A percentile compares a stretch with the other conserved stretches of the same genome.
Evolutionary conservation across 805 yeast genomes (phyloP).

Genomic region (Peterozyma xylosa): DNA sequence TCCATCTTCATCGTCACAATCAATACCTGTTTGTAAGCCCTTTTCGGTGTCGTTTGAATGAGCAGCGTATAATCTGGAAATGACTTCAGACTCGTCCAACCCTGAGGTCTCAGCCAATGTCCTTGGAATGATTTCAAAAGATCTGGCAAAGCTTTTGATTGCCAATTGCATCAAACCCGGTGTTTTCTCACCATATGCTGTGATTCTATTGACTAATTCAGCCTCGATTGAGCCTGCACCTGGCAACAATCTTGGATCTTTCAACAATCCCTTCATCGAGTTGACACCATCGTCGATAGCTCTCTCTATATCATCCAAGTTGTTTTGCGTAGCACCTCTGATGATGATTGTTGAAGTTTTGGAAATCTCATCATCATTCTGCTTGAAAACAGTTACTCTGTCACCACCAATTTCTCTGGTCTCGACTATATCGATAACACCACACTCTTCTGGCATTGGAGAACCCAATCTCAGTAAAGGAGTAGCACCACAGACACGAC

Average conservation of each 20-base stretch:
- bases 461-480: slow-evolving; percentile 93
- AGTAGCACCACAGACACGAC: slow-evolving; percentile 96
- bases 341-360: slow-evolving; percentile 88
- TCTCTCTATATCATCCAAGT: slow-evolving; percentile 90
- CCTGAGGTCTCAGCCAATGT: slow-evolving; percentile 94
- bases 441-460: slow-evolving; percentile 92
- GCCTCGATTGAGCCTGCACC: slow-evolving; percentile 97
- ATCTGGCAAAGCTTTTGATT: slow-evolving; percentile 87
- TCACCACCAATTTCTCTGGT: slow-evolving; percentile 96
- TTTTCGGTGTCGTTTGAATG: slow-evolving; percentile 43
- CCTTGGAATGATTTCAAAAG: slow-evolving; percentile 91
- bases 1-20: slow-evolving; percentile 66
- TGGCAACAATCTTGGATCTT: slow-evolving; percentile 74
- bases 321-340: slow-evolving; percentile 94
- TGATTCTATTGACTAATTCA: slow-evolving; percentile 73
- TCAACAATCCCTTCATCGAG: slow-evolving; percentile 81
- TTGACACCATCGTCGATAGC: slow-evolving; percentile 97
- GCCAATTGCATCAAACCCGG: slow-evolving; percentile 92
- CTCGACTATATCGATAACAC: slow-evolving; percentile 79
- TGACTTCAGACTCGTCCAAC: slow-evolving; percentile 79
- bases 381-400: slow-evolving; percentile 90
- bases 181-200: slow-evolving; percentile 84
- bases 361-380: slow-evolving; percentile 50
- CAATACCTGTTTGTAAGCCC: slow-evolving; percentile 43
- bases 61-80: slow-evolving; percentile 84